Percentiles rank a stretch among this genome's conserved stretches.
These are phyloP conservation scores for Lithospermum erythrorhizon DNA, from an alignment of 257 asterid species.

Conservation along the genomic window DNA sequence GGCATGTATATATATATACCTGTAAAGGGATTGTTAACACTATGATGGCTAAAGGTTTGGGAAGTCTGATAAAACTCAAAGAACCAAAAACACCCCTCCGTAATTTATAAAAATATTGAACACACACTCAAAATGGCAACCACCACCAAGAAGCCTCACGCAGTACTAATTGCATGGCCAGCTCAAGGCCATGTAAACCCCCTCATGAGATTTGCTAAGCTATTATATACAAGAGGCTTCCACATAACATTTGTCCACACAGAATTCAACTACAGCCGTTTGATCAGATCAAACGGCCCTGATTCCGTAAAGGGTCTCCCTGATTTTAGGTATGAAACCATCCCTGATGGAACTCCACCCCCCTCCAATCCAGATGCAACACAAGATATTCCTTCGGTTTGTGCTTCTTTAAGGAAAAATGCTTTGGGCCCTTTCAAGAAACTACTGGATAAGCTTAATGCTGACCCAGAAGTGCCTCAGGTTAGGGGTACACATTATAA, in stretches of 20 bases:
- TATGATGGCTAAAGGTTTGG: no score
- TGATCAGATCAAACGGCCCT: constrained; percentile 40
- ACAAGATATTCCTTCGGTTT: constrained; percentile 50
- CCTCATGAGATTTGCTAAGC: constrained; percentile 42
- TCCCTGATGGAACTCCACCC: constrained; percentile 60
- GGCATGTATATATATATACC: no score
- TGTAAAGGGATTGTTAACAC: no score
- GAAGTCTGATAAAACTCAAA: no score
- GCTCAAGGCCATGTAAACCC: constrained; percentile 67
- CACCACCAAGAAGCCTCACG: constrained; percentile 43
- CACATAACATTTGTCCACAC: constrained; percentile 66
- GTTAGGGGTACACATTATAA: no score
- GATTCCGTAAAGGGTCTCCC: constrained; percentile 37
- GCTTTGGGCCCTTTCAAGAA: constrained; percentile 34
- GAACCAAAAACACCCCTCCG: no score
- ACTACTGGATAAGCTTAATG: constrained; percentile 37
- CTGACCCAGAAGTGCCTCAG: constrained; percentile 21
- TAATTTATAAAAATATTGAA: no score
- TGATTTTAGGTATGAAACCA: constrained; percentile 38
- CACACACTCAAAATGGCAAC: neutral
- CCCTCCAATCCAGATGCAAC: constrained; percentile 44
- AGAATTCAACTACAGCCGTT: constrained; percentile 52
- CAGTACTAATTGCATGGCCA: constrained; percentile 49
- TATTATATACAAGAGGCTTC: constrained; percentile 43
- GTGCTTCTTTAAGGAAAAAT: constrained; percentile 23